Percentiles rank a stretch among this genome's conserved stretches.
These are phyloP conservation scores for Melastoma candidum DNA, from an alignment of 441 rosid genomes.

Conservation along the genomic window DNA sequence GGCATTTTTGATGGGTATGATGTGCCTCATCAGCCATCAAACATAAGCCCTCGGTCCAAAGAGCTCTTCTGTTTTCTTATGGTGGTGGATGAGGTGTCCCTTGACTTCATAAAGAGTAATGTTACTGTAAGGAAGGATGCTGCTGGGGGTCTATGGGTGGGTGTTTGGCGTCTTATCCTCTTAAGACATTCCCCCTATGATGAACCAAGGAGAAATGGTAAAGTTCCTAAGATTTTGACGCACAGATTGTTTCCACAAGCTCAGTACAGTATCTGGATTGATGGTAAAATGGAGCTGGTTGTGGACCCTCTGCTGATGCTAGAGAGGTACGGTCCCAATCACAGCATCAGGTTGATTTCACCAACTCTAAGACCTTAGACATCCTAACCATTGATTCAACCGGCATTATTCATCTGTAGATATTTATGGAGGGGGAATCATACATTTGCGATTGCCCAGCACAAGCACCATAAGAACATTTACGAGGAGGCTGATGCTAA, in stretches of 20 bases:
- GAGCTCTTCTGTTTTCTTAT: constrained; percentile 84
- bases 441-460: constrained; percentile 91
- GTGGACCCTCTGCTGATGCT: constrained; percentile 80
- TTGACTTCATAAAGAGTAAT: constrained; percentile 51
- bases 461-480: constrained; percentile 74
- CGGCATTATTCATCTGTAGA: constrained; percentile 26
- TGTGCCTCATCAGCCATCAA: constrained; percentile 79
- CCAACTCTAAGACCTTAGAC: too few relatives aligned
- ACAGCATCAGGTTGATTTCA: too few relatives aligned
- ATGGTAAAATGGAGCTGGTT: constrained; percentile 95
- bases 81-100: constrained; percentile 81
- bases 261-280: constrained; percentile 96
- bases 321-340: constrained; percentile 51
- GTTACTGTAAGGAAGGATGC: constrained; percentile 52
- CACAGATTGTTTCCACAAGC: constrained; percentile 92
- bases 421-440: constrained; percentile 88
- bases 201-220: constrained; percentile 95
- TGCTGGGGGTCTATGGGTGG: constrained; percentile 73
- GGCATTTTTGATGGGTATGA: constrained; percentile 95
- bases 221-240: constrained; percentile 93
- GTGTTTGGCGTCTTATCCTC: constrained; percentile 82
- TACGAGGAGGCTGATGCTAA: constrained; percentile 97
- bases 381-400: too few relatives aligned
- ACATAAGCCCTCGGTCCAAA: constrained; percentile 64
- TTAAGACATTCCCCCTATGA: constrained; percentile 81